Evolutionary conservation across 1,284 basidiomycete species (phyloP).

Genomic region (Ustanciosporium gigantosporum): DNA sequence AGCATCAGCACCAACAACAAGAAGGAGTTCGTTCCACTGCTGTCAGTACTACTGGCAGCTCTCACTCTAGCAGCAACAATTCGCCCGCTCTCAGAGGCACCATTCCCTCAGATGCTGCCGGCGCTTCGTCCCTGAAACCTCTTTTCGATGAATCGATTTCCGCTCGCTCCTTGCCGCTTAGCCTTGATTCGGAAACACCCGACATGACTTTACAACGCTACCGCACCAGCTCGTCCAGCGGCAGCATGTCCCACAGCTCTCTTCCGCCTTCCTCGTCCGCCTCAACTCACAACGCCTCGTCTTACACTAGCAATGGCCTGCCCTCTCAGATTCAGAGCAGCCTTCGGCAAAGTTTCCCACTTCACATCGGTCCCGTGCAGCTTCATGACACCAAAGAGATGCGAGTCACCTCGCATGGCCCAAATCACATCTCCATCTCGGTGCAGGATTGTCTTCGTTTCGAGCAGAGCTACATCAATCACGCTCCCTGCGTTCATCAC

Average conservation of each 20-base stretch:
- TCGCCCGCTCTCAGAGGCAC: conserved; percentile 15
- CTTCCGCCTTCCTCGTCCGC: conserved; percentile 25
- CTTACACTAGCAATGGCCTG: conserved; percentile 23
- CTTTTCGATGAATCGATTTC: conserved; percentile 2
- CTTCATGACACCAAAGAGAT: conserved; percentile 20
- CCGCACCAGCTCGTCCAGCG: conserved; percentile 31
- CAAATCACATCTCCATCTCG: conserved; percentile 23
- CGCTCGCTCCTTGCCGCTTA: conserved; percentile 2
- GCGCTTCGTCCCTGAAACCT: background rate
- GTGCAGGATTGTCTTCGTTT: conserved; percentile 27
- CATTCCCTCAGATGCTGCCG: background rate
- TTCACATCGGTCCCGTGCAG: conserved; percentile 21
- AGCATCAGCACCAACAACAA: conserved; percentile 1
- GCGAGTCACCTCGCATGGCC: conserved; percentile 21
- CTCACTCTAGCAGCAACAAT: conserved; percentile 19
- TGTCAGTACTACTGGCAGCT: conserved; percentile 1
- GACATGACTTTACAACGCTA: conserved; percentile 14
- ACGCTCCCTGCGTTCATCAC: conserved; percentile 44
- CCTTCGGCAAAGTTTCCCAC: conserved; percentile 4
- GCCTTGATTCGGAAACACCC: conserved; percentile 10
- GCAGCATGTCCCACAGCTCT: conserved; percentile 29
- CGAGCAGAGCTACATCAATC: conserved; percentile 51
- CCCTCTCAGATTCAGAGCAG: conserved; percentile 9
- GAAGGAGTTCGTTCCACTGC: conserved; percentile 8
- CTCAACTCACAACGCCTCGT: conserved; percentile 26